Evolutionary conservation across 2,329 filamentous ascomycete species (phyloP), one percentile per base, ranked within the genome.

Genomic region (Colletotrichum sp.): DNA sequence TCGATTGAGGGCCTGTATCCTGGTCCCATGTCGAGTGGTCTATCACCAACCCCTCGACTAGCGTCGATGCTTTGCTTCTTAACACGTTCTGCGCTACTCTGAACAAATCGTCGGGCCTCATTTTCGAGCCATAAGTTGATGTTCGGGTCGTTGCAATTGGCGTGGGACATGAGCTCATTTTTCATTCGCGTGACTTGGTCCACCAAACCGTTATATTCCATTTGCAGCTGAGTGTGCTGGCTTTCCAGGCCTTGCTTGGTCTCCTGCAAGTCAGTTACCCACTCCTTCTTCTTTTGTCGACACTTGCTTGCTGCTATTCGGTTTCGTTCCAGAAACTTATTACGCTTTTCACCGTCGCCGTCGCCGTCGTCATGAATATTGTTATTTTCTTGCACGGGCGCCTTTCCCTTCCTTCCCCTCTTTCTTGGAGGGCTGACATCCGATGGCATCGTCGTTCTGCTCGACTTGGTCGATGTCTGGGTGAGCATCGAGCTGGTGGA

Each of bases 221-320:
- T 80, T 15, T 87, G 87, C 36, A 91, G 83, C 8, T 81, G 80
- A 12, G 79, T 80, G 78, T 91, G 85, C 55, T 86, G 84, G 7
- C 78, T 80, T 80, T 91, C 89, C 60, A 91, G 79, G 1, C 81
- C 84, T 12, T 82, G 78, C 71, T 87, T 88, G 7, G 84, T 85
- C 69, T 88, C 86, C 75, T 91, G 88, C 26, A 91, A 80, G n/a
- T 88, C 86, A 15, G 83, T 83, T 26, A 89, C 86, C 86, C 88
- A 90, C 78, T 87, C 84, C 83, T 91, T 92, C 80, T 90, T 91
- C 83, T 94, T 95, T 80, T 93, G 90, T 5, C 94, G 90, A 80
- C 93, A 95, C 81, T 95, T 95, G 82, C 92, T 93, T 2, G 94
- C 94, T 0, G 94, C 94, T 4, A 94, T 86, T 12, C 94, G 89